A percentile compares a stretch with the other conserved stretches of the same genome.
Evolutionary conservation across 768 basidiomycete species (phyloP).

Genomic region (Tulasnella sp.): DNA sequence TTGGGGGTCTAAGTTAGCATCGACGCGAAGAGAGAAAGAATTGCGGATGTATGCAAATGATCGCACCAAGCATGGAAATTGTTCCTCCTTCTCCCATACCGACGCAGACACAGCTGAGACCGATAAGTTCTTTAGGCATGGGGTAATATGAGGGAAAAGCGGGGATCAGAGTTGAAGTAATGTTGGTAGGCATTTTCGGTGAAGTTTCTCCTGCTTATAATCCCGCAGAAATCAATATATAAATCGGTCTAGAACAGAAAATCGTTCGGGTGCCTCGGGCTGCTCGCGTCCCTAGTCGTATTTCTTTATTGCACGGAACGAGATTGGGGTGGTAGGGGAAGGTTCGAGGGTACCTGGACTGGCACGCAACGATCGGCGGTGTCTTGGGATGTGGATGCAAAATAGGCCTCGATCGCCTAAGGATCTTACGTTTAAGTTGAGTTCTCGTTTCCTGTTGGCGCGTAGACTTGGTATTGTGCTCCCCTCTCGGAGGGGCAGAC

Average conservation of each 20-base stretch:
- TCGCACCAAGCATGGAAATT: conserved; percentile 22
- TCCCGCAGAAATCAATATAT: too few species aligned
- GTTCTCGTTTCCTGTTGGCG: too few species aligned
- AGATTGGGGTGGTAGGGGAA: neutral
- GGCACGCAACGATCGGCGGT: too few species aligned
- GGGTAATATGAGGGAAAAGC: neutral
- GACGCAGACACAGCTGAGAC: conserved; percentile 16
- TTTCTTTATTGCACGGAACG: neutral
- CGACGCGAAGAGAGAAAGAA: neutral
- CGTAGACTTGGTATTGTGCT: too few species aligned
- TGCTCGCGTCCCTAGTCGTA: too few species aligned
- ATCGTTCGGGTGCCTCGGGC: too few species aligned
- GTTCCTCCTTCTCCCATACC: conserved; percentile 23
- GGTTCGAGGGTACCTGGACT: too few species aligned
- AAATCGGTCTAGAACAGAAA: too few species aligned
- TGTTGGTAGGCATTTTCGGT: neutral
- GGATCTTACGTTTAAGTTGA: too few species aligned
- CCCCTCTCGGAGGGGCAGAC: too few species aligned
- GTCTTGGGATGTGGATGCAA: neutral
- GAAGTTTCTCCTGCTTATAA: too few species aligned
- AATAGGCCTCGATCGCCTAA: neutral
- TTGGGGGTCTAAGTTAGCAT: neutral
- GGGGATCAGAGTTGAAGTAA: neutral
- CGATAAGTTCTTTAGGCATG: conserved; percentile 20
- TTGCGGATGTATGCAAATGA: neutral